A percentile compares a stretch with the other conserved stretches of the same genome.
Conservation (phyloP, 2,329 filamentous ascomycete species). For the Sordariomycetes sp. region DNA sequence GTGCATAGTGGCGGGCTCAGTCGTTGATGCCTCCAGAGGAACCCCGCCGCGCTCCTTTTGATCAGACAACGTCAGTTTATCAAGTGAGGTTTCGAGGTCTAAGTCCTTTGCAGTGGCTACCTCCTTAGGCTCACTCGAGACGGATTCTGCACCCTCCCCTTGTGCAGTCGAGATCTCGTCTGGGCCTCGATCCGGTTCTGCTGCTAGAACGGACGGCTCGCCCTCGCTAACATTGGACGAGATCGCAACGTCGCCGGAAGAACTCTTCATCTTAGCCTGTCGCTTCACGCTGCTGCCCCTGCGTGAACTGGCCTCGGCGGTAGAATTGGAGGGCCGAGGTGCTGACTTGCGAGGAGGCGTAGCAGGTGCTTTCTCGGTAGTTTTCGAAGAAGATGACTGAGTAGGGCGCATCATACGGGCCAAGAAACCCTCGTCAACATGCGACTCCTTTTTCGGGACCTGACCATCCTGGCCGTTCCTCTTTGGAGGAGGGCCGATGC, state of each 20-base stretch:
- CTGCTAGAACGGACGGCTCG: neutral
- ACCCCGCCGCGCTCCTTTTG: too few species aligned
- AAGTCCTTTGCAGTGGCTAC: too few species aligned
- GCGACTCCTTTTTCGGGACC: slow-evolving; percentile 35
- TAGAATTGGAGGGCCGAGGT: slow-evolving; percentile 13
- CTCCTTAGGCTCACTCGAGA: too few species aligned
- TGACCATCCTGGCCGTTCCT: slow-evolving; percentile 38
- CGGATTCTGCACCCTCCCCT: too few species aligned
- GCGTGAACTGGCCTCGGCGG: slow-evolving; percentile 9
- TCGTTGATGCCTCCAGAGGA: too few species aligned
- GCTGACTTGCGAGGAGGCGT: slow-evolving; percentile 46
- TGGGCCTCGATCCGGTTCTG: too few species aligned
- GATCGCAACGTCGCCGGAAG: neutral
- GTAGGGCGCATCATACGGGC: slow-evolving; percentile 79
- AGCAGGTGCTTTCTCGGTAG: slow-evolving; percentile 47
- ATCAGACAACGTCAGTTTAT: too few species aligned
- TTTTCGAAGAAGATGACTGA: slow-evolving; percentile 58
- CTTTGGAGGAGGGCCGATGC: slow-evolving; percentile 50
- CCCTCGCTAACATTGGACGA: neutral
- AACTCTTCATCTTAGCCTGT: neutral
- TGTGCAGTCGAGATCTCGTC: too few species aligned
- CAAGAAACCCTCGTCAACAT: slow-evolving; percentile 61
- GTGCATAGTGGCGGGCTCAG: too few species aligned
- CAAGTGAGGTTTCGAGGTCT: too few species aligned
- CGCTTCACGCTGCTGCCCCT: slow-evolving; percentile 14